Base-by-base conservation (phyloP, 2,329 filamentous ascomycete genomes). In the Plectosphaerella plurivora region DNA sequence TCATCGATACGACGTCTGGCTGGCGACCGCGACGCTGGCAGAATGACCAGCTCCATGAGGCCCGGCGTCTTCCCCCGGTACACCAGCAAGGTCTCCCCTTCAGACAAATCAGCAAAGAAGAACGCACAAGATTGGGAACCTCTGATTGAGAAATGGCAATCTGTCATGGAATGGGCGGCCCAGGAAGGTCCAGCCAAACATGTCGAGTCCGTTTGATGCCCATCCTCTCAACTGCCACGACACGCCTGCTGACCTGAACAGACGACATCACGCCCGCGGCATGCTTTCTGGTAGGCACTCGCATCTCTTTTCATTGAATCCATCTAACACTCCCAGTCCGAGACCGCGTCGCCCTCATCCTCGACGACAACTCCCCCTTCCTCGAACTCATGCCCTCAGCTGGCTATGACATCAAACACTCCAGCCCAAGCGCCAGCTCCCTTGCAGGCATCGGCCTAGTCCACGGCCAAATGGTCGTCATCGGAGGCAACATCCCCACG, bases 401-500 rank as follows among this genome's bases (percentile, higher is more conserved):
- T 16, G 50, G 50, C 7, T 51, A 47, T 42, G 22, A 24, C 7
- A 47, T 51, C 28, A 51, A 51, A 28, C 50, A 51, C 16, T 51
- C 50, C 18, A 51, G 50, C 45, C 50, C 50, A 4, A 51, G 37
- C 24, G 50, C 50, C 12, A 51, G 50, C 44, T 36, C 45, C 15
- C 28, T 51, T n/a, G 44, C 24, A 8, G 50, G 50, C 4, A 47
- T 51, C 35, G 50, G 50, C 11, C 42, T 51, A n/a, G 50, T 51
- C 10, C 50, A 51, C 14, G 50, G 50, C 2, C 49, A 47, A 14
- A 50, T 54, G 15, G 50, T 51, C 22, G 35, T 51, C 39, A 51
- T 51, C 16, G 41, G n/a, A 14, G 50, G 50, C 28, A 51, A 51
- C 50, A 51, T 51, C 28, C 50, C 50, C 11, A 51, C 50, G 15